Evolutionary conservation across 2,329 filamentous ascomycete species (phyloP), one percentile per base, ranked within the genome.

Genomic region (Cordyceps farinosa): DNA sequence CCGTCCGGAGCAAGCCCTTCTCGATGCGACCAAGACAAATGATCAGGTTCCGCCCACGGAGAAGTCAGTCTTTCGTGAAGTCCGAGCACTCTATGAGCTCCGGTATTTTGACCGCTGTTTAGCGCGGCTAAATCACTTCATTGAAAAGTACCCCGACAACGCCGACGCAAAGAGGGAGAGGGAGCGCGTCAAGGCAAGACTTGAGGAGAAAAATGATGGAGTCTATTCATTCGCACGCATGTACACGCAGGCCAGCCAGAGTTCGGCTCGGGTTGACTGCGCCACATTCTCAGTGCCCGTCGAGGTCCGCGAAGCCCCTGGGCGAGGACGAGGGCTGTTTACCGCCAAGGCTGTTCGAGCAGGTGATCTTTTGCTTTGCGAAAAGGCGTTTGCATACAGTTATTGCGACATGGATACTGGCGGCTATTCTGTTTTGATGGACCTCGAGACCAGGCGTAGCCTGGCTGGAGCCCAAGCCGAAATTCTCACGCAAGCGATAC

Each of bases 321-420:
- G 71, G 9, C 74, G 76, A 22, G 83, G 82, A 2, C 75, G 76
- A 2, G 84, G 84, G 0, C 70, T 86, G 0, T 87, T 85, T 67
- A 81, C 79, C 0, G 82, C 77, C 0, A 70, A 73, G 27, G 67
- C 73, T 0, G 79, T 86, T 2, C 73, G 75, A 44, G 76, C 79
- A 0, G 83, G 83, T 0, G 79, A 85, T 3, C 72, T 85, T 2
- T 69, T 87, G 0, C 67, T 86, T 1, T 85, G 82, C 53, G 84
- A 86, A 64, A 87, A 86, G 65, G 82, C 83, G 0, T 84, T 85
- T 66, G 70, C 70, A 0, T 76, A 83, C 67, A 72, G 65, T 27
- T 17, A 61, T 1, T 29, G 29, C 29, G 47, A 51, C 15, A 9
- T 17, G 3, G 17, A 8, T 3, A 27, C 47, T 40, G 27, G 34